Conservation (phyloP, 805 yeast genomes). For the Naumovozyma castellii region DNA sequence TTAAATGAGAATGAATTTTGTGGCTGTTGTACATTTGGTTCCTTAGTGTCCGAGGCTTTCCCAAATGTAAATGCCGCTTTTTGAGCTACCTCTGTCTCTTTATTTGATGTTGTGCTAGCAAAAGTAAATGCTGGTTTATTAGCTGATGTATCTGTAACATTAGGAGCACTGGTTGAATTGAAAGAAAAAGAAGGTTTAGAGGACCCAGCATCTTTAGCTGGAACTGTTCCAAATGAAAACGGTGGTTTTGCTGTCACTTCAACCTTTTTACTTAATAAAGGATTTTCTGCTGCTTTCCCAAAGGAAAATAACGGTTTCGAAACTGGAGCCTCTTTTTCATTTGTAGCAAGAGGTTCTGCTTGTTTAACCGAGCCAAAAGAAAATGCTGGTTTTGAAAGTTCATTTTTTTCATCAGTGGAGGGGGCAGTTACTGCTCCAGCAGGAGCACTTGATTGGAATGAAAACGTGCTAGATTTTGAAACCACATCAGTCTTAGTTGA, state of each 20-base stretch:
- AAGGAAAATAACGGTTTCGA: neutral
- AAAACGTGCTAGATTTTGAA: too few species aligned
- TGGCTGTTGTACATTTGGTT: neutral
- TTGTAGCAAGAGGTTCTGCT: neutral
- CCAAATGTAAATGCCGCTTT: neutral
- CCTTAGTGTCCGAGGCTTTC: neutral
- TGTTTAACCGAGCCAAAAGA: conserved; percentile 3
- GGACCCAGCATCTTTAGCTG: neutral
- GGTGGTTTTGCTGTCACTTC: conserved; percentile 3
- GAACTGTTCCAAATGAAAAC: conserved; percentile 8
- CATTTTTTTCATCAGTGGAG: conserved; percentile 1
- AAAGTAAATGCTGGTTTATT: conserved; percentile 8
- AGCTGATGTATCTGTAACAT: neutral
- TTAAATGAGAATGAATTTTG: neutral
- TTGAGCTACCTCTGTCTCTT: neutral
- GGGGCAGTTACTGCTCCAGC: too few species aligned
- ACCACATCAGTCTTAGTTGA: too few species aligned
- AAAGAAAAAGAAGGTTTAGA: conserved; percentile 6
- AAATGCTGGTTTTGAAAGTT: conserved; percentile 1
- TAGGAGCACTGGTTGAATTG: conserved; percentile 2
- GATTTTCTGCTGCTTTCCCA: neutral
- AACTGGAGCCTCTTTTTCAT: neutral
- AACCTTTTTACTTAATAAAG: neutral
- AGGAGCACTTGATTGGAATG: too few species aligned
- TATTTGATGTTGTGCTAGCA: neutral